Conservation (phyloP, 305 asterid genomes). For the Solanum aculeatissimum region DNA sequence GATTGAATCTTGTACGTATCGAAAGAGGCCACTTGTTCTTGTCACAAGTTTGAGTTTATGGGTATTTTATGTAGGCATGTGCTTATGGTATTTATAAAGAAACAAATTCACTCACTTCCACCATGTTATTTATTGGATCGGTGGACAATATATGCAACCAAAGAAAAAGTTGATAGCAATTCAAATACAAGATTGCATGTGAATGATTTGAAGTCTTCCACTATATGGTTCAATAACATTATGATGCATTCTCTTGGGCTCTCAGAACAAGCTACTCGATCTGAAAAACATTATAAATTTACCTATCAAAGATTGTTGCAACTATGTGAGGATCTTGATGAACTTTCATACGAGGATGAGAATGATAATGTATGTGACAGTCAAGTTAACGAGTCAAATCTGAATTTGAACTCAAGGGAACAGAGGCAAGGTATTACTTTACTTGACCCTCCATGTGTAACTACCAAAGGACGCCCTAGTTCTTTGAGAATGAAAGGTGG, state of each 20-base stretch:
- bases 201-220: not conserved
- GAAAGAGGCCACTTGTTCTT: no score
- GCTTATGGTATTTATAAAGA: no score
- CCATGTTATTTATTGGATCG: not conserved
- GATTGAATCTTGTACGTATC: not conserved
- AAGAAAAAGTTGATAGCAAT: not conserved
- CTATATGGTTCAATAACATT: not conserved
- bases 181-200: not conserved
- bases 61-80: not conserved
- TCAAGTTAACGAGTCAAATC: not conserved
- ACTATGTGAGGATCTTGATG: not conserved
- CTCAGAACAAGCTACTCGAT: not conserved
- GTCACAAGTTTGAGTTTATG: not conserved
- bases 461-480: not conserved
- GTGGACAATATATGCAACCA: not conserved
- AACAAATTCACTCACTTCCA: not conserved
- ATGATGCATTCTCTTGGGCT: not conserved
- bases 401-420: no score
- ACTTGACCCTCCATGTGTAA: not conserved
- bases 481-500: not conserved
- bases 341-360: not conserved
- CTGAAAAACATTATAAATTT: not conserved
- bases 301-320: not conserved
- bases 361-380: not conserved
- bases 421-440: no score